phyloP scores from a whole-genome alignment of 805 yeast genomes.

The Wickerhamomyces canadensis region DNA sequence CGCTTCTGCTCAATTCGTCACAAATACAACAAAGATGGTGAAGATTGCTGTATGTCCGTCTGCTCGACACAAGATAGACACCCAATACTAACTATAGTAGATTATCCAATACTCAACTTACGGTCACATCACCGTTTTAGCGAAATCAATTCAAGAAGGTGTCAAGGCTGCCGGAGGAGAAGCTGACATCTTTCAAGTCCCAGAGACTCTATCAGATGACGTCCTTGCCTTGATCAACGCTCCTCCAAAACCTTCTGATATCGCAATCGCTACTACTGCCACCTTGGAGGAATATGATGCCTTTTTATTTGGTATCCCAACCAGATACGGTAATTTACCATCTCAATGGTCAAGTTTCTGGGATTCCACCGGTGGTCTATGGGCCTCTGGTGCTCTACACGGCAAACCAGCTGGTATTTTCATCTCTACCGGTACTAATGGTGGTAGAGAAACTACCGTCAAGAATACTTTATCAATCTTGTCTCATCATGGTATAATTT shows the following conservation, averaged over 20 bases:
- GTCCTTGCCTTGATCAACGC: constrained; percentile 55
- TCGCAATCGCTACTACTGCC: constrained; percentile 58
- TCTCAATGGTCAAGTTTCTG: constrained; percentile 71
- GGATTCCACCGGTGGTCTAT: constrained; percentile 70
- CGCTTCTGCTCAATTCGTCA: not conserved
- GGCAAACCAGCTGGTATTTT: constrained; percentile 76
- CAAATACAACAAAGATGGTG: constrained; percentile 18
- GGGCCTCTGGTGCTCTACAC: constrained; percentile 62
- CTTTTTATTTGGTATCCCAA: constrained; percentile 78
- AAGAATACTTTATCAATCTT: constrained; percentile 51
- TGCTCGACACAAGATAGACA: constrained; percentile 2
- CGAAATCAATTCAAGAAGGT: constrained; percentile 64
- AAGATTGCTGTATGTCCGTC: constrained; percentile 28
- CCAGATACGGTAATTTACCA: constrained; percentile 78
- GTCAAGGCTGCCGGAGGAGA: constrained; percentile 59
- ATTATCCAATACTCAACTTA: constrained; percentile 68
- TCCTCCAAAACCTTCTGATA: constrained; percentile 53
- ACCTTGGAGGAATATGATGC: constrained; percentile 68
- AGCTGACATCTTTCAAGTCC: constrained; percentile 69
- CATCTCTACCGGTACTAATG: constrained; percentile 68
- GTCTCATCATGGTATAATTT: constrained; percentile 73
- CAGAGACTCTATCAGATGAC: constrained; percentile 67
- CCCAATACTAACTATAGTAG: not conserved
- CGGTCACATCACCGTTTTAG: constrained; percentile 68
- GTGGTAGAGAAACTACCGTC: constrained; percentile 72